Evolutionary conservation across 2,329 filamentous ascomycete genomes (phyloP), one percentile per base, ranked within the genome.

Genomic region (Aspergillus sp.): DNA sequence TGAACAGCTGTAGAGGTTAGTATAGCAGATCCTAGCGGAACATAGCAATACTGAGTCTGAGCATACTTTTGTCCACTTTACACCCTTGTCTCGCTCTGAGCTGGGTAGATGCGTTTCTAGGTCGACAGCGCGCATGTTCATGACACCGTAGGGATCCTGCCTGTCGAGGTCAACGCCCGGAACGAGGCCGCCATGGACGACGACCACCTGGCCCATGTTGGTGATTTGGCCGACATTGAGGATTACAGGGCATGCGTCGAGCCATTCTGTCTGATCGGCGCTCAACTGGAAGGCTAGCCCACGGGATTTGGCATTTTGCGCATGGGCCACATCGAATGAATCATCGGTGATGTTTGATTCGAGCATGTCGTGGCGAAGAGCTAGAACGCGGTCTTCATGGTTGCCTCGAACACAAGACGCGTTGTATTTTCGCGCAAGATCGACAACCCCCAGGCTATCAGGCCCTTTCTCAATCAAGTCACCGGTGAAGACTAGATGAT

Each of bases 391-490:
- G 71, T 98, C 93, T 71, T 99, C 95, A 76, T 96, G 90, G 75
- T 97, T 97, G 17, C 95, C 95, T 50, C 93, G 87, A 8, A 98
- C 91, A 61, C 86, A 90, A 30, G 88, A 90, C 20, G 93, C 93
- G 50, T 85, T 84, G 38, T 93, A 76, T 13, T 83, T 76, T 71
- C 91, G 89, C 38, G 91, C 88, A 42, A 92, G 80, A 57, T 89
- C 84, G 48, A 98, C 81, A 1, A 96, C 90, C 38, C 88, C 91
- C 1, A 81, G 68, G 32, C 90, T 93, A 74, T 96, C 87, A 11
- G 93, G 91, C 0, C 93, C 93, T 75, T 96, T 96, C 69, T 87
- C 87, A 65, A 98, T 83, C 71, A 93, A 82, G 73, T 96, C 90
- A 48, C 91, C 91, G 1, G 85, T 82, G 45, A 93, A 80, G 18